Percentiles rank a stretch among this genome's conserved stretches.
phyloP scores from a whole-genome alignment of 441 rosid species.

The Pelargonium cotyledonis region DNA sequence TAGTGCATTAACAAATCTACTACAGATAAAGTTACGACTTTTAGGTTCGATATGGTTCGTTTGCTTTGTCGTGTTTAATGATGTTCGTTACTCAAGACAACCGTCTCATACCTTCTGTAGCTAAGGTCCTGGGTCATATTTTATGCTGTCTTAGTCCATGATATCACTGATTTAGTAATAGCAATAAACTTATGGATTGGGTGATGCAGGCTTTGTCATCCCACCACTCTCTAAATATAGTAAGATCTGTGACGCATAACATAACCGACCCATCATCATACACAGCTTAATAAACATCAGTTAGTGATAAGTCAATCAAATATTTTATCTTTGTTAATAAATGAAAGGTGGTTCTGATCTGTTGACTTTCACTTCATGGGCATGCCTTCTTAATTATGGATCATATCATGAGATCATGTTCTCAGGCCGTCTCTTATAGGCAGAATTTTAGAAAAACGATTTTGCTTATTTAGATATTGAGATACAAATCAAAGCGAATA shows the following conservation, averaged over 20 bases:
- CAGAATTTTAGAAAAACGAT: no score
- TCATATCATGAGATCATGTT: neutral
- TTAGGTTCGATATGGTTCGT: no score
- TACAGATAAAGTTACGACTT: no score
- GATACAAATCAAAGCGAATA: no score
- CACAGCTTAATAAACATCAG: neutral
- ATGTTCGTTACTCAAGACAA: no score
- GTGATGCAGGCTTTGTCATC: neutral
- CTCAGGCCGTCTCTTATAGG: no score
- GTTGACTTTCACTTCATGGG: neutral
- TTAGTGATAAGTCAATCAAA: neutral
- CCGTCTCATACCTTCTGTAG: no score
- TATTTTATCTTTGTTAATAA: neutral
- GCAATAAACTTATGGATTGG: neutral
- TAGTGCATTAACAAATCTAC: neutral
- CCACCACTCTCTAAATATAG: neutral
- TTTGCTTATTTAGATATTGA: no score
- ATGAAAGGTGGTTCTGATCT: neutral
- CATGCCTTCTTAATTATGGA: neutral
- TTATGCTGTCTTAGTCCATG: constrained; percentile 42
- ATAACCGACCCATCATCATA: neutral
- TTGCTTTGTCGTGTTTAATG: no score
- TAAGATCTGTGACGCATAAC: neutral
- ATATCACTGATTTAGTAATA: neutral
- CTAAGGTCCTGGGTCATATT: constrained; percentile 30